Base-by-base conservation (phyloP, 2,329 filamentous ascomycete genomes). In the Parastagonospora nodorum region DNA sequence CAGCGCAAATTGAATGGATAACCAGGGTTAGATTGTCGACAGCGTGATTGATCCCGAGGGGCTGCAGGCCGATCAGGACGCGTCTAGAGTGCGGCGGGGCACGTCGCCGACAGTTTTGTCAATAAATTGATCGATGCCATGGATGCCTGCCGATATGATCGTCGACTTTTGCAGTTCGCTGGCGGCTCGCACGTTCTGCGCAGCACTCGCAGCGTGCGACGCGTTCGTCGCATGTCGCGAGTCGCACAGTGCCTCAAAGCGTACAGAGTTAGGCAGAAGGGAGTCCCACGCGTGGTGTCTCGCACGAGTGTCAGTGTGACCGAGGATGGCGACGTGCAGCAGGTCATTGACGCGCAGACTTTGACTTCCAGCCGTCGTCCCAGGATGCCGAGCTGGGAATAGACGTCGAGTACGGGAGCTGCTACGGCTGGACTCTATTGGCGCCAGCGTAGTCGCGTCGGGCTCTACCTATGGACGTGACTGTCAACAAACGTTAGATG, bases 51-150 rank as follows among this genome's bases (percentile, higher is more conserved):
- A 24, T 24, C 19, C 19, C 19, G 19, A 24, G 19, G 38, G 27
- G 43, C 40, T 48, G 45, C 45, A 41, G 48, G 43, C 24, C 44
- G 48, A 54, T 51, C 48, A 33, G 39, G 39, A 42, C 48, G 38
- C 28, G 51, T 46, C 47, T 49, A 39, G 15, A 24, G 38, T 28
- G 16, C 28, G 14, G 47, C 31, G 14, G 35, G 39, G 41, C 27
- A 14, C 32, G 30, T 40, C 12, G 36, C 36, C 36, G 44, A 27
- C 30, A 19, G 10, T 29, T n/a, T 30, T 24, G 5, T 24, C 19
- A 24, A 24, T 24, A 24, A 24, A 24, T 24, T 24, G 19, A 24
- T 24, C 19, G 19, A 24, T 24, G 19, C 19, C 19, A 24, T 24
- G 19, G 19, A 24, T 24, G 19, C 19, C 19, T 24, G 19, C 19